phyloP scores from a whole-genome alignment of 495 filamentous ascomycete species.

The Neurospora sp. region DNA sequence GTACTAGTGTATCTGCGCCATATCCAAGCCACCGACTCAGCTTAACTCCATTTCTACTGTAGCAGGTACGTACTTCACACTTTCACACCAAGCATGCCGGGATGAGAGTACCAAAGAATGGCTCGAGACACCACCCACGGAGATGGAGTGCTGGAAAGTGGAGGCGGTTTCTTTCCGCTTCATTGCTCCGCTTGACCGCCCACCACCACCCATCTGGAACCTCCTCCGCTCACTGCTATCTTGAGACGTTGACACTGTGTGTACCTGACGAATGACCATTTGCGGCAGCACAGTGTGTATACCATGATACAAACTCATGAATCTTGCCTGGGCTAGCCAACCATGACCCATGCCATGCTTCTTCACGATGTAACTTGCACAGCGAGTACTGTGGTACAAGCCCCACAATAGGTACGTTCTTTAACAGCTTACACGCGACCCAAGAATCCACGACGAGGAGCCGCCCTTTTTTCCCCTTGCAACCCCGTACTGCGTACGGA shows the following conservation, averaged over 20 bases:
- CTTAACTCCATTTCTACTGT: background rate
- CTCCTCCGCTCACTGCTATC: conserved; percentile 1
- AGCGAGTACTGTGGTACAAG: background rate
- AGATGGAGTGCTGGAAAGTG: background rate
- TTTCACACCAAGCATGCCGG: background rate
- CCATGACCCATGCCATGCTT: background rate
- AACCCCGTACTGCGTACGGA: conserved; percentile 3
- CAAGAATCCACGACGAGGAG: background rate
- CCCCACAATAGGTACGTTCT: background rate
- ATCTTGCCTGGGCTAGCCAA: background rate
- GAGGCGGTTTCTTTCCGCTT: conserved; percentile 8
- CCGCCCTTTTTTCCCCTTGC: conserved; percentile 8
- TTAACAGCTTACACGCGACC: background rate
- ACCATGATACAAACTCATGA: background rate
- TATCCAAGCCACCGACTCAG: background rate
- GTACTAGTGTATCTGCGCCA: background rate
- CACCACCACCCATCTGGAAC: conserved; percentile 2
- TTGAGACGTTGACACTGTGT: background rate
- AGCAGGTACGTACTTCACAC: background rate
- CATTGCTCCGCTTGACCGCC: conserved; percentile 26
- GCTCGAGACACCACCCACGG: background rate
- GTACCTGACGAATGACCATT: background rate
- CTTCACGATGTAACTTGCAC: background rate
- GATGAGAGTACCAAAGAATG: background rate
- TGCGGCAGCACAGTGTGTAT: background rate